These are phyloP conservation scores for Galerina marginata DNA, from an alignment of 768 basidiomycete species.

Conservation along the genomic window DNA sequence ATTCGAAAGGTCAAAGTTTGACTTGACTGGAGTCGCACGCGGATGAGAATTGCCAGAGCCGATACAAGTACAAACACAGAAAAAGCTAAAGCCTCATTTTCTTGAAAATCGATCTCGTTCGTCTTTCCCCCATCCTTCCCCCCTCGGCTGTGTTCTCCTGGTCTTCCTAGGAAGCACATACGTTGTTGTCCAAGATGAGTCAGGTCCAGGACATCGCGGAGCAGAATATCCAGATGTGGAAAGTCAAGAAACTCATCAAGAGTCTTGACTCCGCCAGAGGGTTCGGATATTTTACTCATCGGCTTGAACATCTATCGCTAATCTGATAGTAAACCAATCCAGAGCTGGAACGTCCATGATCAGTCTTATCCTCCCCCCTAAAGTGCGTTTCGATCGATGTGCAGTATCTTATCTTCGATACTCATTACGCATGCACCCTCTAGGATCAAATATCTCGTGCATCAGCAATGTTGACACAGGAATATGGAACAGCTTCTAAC, in stretches of 20 bases:
- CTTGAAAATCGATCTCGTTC: constrained; percentile 31
- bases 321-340: constrained; percentile 28
- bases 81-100: constrained; percentile 26
- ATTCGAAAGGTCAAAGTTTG: background rate
- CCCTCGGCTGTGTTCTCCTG: constrained; percentile 32
- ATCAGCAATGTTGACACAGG: constrained; percentile 96
- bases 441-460: constrained; percentile 95
- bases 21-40: constrained; percentile 3
- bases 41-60: background rate
- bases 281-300: constrained; percentile 40
- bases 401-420: constrained; percentile 3
- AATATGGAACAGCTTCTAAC: constrained; percentile 99
- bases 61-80: constrained; percentile 40
- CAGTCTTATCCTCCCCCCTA: constrained; percentile 95
- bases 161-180: constrained; percentile 36
- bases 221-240: constrained; percentile 98
- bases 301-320: constrained; percentile 8
- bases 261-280: constrained; percentile 94
- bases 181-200: constrained; percentile 66
- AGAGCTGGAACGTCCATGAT: constrained; percentile 99
- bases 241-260: constrained; percentile 99
- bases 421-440: constrained; percentile 11
- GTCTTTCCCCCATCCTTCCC: constrained; percentile 25
- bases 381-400: constrained; percentile 52
- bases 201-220: constrained; percentile 73